Base-by-base conservation (phyloP, 192 early-diverging fungal species). In the Coemansia sp. region DNA sequence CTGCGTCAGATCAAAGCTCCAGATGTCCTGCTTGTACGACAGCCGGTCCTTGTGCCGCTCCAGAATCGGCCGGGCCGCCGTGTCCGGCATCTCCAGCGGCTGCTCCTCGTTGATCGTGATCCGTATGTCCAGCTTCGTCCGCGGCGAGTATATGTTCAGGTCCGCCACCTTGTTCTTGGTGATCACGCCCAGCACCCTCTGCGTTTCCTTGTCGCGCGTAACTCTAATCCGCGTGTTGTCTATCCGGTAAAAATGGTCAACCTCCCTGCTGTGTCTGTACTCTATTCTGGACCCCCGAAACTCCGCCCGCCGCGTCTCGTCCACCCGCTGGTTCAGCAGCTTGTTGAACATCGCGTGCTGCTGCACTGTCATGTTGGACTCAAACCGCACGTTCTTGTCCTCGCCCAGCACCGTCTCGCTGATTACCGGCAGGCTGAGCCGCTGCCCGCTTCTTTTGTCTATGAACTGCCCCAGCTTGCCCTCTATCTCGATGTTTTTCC, bases 1-100 rank as follows among this genome's bases (percentile, higher is more conserved):
- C 68, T 94, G 90, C 0, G 94, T 97, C 28, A 97, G 75, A 60
- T 97, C 94, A 49, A 97, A 82, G 57, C 84, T 83, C 55, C 92
- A 83, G n/a, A 85, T 76, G 49, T 90, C 84, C 74, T 90, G 90
- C 20, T 81, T 77, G 62, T 97, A 97, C 6, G 88, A 90, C 53
- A 97, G 56, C 21, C 94, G 82, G 59, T 97, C 90, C 68, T 97
- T 97, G 54, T 89, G 80, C 10, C 94, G 86, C 65, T 87, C 81
- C 66, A 72, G 73, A 13, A 68, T 65, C 7, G 72, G 73, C 11
- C 64, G 55, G 11, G 79, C 68, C n/a, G 51, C 59, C 13, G 65
- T 68, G 18, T 71, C 66, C 9, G 65, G 72, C 52, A 56, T 69
- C 10, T 52, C 60, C 53, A 67, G 55, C 14, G 66, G 40, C 36